These are phyloP conservation scores for Thelonectria discophora DNA, from an alignment of 2,329 filamentous ascomycete genomes.

Conservation along the genomic window DNA sequence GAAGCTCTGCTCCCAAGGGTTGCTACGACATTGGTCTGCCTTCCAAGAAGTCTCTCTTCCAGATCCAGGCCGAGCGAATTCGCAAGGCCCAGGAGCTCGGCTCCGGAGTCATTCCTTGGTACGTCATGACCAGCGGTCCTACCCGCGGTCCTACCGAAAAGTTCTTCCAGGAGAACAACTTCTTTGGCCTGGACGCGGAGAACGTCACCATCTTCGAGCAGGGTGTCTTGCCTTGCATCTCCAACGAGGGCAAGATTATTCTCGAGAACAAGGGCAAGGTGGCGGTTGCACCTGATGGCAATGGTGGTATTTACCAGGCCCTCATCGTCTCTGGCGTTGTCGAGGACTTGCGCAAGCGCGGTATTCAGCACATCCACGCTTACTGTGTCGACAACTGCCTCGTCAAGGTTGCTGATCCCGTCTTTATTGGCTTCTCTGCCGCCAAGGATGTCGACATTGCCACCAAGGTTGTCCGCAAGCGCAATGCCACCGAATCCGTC, in stretches of 20 bases:
- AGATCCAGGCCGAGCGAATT: constrained; percentile 96
- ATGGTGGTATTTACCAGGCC: constrained; percentile 95
- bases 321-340: constrained; percentile 82
- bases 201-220: constrained; percentile 97
- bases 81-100: constrained; percentile 85
- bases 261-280: constrained; percentile 90
- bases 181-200: constrained; percentile 86
- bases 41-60: constrained; percentile 93
- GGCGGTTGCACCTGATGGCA: constrained; percentile 95
- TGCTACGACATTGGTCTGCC: constrained; percentile 97
- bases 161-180: constrained; percentile 89
- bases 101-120: constrained; percentile 85
- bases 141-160: constrained; percentile 91
- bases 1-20: constrained; percentile 95
- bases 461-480: constrained; percentile 99
- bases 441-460: constrained; percentile 91
- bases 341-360: constrained; percentile 86
- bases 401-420: constrained; percentile 97
- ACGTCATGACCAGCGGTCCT: constrained; percentile 98
- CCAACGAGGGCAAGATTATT: constrained; percentile 96
- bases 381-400: constrained; percentile 99
- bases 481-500: constrained; percentile 93
- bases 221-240: constrained; percentile 95
- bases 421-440: constrained; percentile 93
- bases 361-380: constrained; percentile 93